Base-by-base conservation (phyloP, 441 rosid genomes). In the Sinapis alba region DNA sequence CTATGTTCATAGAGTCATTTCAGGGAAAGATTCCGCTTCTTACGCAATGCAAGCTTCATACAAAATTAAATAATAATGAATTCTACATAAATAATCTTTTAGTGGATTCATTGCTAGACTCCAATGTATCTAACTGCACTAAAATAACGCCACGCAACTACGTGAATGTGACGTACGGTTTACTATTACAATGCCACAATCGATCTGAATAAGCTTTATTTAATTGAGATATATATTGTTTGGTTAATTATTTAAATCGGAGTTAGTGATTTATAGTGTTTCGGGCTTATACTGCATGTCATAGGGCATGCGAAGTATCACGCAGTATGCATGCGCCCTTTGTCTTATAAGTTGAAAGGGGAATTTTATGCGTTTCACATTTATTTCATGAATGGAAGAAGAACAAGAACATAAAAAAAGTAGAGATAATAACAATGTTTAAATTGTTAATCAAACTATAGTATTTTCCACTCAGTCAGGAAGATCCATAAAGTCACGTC, bases 51-150 rank as follows among this genome's bases (percentile, higher is more conserved):
- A 19, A 62, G 21, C 13, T 18, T 73, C 18, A 54, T 32, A 13
- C 7, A 3, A 34, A 50, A 38, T 8, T 2, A 16, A 26, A 32
- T 62, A 16, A 15, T 8, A 30, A 53, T 51, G 56, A 54, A 54
- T 64, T 38, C 9, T 57, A 30, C 28, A 62, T 23, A 63, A 72
- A 45, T 30, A 34, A 45, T 58, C n/a, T 7, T 57, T 16, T 64
- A 70, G 80, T 76, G 75, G 75, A 63, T 16, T 70, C 80, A 15
- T 57, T 30, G 66, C 6, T 57, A 30, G 75, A 58, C 61, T 76
- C 75, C 80, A 64, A 50, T 4, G 54, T 36, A 23, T 56, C 4
- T 20, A 7, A 53, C 28, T 34, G 27, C 32, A 73, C 24, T 26
- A 18, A 20, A 43, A 41, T 1, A 21, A 47, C 53, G 58, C 57